phyloP scores from a whole-genome alignment of 148 eudicot species.

The Camellia sinensis region DNA sequence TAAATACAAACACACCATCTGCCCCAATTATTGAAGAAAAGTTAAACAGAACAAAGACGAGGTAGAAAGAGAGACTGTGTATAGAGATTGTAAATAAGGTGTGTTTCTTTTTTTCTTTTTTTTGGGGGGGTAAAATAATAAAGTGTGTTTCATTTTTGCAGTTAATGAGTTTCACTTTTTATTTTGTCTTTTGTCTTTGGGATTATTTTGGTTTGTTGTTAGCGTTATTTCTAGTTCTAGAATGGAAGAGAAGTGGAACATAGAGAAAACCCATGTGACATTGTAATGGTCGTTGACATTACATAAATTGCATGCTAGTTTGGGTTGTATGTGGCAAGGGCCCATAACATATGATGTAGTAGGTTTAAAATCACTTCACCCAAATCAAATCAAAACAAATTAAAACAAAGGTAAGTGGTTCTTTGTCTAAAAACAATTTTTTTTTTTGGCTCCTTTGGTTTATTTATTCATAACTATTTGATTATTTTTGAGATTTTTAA shows the following conservation, averaged over 20 bases:
- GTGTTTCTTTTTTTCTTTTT: too few species aligned
- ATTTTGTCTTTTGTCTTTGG: background rate
- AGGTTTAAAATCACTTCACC: background rate
- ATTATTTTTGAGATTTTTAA: too few species aligned
- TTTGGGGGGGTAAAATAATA: background rate
- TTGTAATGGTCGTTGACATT: too few species aligned
- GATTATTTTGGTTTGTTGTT: background rate
- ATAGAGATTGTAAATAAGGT: too few species aligned
- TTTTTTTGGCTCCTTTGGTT: too few species aligned
- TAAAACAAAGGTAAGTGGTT: too few species aligned
- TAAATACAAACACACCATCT: background rate
- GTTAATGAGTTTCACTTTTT: background rate
- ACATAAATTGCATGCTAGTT: too few species aligned
- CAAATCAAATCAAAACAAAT: background rate
- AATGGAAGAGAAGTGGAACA: conserved; percentile 2
- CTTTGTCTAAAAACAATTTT: too few species aligned
- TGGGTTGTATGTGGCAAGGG: background rate
- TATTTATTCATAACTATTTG: too few species aligned
- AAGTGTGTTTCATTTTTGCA: background rate
- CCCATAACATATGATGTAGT: background rate
- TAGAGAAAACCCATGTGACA: conserved; percentile 23
- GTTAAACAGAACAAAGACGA: background rate
- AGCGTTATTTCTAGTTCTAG: conserved; percentile 4
- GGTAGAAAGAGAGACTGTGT: background rate
- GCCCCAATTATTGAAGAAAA: background rate